Conservation (phyloP, 306 rosid species). For the Fragaria vesca region DNA sequence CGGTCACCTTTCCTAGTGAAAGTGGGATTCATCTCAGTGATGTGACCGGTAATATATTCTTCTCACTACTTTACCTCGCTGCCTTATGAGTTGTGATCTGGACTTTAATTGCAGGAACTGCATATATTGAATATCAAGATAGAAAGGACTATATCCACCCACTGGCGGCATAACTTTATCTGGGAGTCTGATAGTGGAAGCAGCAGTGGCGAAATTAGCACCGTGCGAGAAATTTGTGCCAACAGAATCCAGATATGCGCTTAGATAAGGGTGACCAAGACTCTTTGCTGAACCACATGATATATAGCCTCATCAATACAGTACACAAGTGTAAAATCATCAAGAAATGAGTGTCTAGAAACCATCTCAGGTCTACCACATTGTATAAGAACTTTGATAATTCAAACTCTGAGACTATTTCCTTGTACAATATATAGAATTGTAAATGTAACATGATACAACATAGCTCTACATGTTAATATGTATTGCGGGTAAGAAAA, state of each 20-base stretch:
- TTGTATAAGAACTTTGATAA: neutral
- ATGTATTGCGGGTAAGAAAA: neutral
- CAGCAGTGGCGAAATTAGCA: slow-evolving; percentile 43
- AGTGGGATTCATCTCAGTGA: neutral
- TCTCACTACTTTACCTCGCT: slow-evolving; percentile 19
- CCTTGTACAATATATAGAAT: neutral
- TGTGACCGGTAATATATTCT: neutral
- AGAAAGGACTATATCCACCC: slow-evolving; percentile 43
- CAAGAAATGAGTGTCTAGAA: neutral
- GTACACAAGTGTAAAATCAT: neutral
- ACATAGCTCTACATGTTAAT: no score
- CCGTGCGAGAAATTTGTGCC: slow-evolving; percentile 39
- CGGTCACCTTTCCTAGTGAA: neutral
- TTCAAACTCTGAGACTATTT: neutral
- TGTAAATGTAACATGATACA: no score
- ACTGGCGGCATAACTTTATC: slow-evolving; percentile 15
- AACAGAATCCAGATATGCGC: slow-evolving; percentile 41
- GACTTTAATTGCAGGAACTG: slow-evolving; percentile 36
- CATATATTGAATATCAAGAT: slow-evolving; percentile 27
- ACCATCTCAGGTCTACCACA: neutral
- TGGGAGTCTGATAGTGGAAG: slow-evolving; percentile 40
- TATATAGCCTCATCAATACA: neutral
- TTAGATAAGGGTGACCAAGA: slow-evolving; percentile 29
- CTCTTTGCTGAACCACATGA: slow-evolving; percentile 27
- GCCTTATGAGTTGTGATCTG: neutral